Conservation (phyloP, 805 yeast genomes). For the Ogataea wickerhamii region DNA sequence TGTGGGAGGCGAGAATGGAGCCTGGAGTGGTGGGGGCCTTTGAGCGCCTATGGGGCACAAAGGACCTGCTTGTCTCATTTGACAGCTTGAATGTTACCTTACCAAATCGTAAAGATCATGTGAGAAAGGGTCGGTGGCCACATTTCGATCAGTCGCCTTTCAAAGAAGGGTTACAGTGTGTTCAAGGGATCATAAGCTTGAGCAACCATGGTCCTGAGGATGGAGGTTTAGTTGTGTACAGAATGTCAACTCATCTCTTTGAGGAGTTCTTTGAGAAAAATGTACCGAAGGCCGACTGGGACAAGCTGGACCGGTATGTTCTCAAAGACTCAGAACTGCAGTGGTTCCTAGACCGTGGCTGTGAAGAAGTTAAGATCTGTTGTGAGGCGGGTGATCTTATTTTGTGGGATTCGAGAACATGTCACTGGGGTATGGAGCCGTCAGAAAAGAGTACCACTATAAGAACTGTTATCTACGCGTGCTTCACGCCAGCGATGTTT, state of each 20-base stretch:
- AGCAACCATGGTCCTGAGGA: constrained; percentile 25
- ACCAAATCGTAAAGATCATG: constrained; percentile 23
- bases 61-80: constrained; percentile 32
- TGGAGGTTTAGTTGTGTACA: constrained; percentile 32
- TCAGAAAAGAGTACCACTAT: constrained; percentile 22
- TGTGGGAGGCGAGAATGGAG: constrained; percentile 34
- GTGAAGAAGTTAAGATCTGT: constrained; percentile 27
- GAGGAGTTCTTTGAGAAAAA: constrained; percentile 27
- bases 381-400: constrained; percentile 35
- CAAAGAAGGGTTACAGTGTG: constrained; percentile 30
- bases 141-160: constrained; percentile 35
- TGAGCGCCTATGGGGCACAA: constrained; percentile 31
- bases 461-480: constrained; percentile 30
- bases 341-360: constrained; percentile 29
- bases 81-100: constrained; percentile 31
- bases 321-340: constrained; percentile 22
- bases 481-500: constrained; percentile 33
- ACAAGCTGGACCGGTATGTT: constrained; percentile 16
- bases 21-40: constrained; percentile 28
- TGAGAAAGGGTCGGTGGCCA: constrained; percentile 26
- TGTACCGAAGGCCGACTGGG: constrained; percentile 22
- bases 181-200: constrained; percentile 33
- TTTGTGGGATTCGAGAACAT: constrained; percentile 34
- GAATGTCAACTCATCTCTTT: no score
- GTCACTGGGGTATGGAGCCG: constrained; percentile 32